Evolutionary conservation across 1,139 yeast genomes (phyloP).

Genomic region (Saccharomyces pastorianus): DNA sequence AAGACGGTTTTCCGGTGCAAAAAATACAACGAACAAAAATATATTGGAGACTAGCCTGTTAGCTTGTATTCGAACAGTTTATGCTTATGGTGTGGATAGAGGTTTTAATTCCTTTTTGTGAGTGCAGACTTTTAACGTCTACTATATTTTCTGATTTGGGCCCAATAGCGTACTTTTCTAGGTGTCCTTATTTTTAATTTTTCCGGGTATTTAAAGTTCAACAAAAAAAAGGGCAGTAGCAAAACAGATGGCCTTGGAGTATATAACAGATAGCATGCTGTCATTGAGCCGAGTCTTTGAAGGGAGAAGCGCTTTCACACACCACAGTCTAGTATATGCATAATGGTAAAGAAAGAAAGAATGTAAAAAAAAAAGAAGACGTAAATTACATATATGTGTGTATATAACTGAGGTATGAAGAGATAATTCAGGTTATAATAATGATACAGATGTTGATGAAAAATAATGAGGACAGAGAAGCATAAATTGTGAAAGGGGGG

Average conservation of each 20-base stretch:
- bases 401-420: neutral
- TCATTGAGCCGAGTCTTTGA: neutral
- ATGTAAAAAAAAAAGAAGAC: neutral
- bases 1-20: neutral
- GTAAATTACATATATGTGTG: conserved; percentile 1
- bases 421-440: neutral
- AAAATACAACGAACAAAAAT: neutral
- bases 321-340: neutral
- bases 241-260: too few species aligned
- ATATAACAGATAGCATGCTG: neutral
- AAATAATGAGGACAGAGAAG: neutral
- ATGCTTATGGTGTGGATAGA: neutral
- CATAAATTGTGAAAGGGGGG: neutral
- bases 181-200: neutral
- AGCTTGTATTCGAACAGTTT: neutral
- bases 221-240: neutral
- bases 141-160: neutral
- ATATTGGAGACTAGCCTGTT: neutral
- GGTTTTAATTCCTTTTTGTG: neutral
- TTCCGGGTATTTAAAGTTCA: neutral
- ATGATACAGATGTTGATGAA: neutral
- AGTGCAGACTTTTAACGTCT: neutral
- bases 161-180: neutral
- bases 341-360: neutral
- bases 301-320: neutral